A percentile compares a stretch with the other conserved stretches of the same genome.
These are phyloP conservation scores for Tilletia caries DNA, from an alignment of 1,284 basidiomycete genomes.

Conservation along the genomic window DNA sequence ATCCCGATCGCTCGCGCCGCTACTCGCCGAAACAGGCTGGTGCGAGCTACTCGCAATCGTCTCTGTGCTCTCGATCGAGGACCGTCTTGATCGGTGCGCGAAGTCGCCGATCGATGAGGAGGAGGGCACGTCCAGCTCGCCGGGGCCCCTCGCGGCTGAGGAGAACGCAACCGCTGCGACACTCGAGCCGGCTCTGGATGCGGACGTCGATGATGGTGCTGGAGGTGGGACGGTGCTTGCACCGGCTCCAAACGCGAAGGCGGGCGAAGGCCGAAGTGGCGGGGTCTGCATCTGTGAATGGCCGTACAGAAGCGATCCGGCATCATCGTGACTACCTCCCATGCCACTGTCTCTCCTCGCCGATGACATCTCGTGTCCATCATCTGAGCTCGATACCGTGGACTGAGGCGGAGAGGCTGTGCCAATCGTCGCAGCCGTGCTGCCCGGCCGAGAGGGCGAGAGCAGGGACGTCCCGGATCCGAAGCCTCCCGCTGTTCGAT, in stretches of 20 bases:
- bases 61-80: neutral
- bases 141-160: neutral
- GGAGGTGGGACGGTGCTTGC: no score
- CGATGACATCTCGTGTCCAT: neutral
- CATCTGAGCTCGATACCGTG: conserved; percentile 1
- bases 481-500: neutral
- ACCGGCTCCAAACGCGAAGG: neutral
- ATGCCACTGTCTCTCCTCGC: neutral
- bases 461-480: neutral
- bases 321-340: neutral
- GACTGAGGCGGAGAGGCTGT: conserved; percentile 34
- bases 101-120: neutral
- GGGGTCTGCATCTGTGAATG: conserved; percentile 9
- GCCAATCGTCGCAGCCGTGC: conserved; percentile 39
- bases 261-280: neutral
- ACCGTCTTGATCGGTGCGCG: neutral
- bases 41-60: conserved; percentile 10
- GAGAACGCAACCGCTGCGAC: no score
- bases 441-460: conserved; percentile 29
- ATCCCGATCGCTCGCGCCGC: neutral
- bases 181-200: no score
- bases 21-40: neutral
- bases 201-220: no score
- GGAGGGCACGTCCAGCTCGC: neutral
- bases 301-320: neutral